Evolutionary conservation across 1,284 basidiomycete species (phyloP), one percentile per base, ranked within the genome.

Genomic region (Ustilago esculenta): DNA sequence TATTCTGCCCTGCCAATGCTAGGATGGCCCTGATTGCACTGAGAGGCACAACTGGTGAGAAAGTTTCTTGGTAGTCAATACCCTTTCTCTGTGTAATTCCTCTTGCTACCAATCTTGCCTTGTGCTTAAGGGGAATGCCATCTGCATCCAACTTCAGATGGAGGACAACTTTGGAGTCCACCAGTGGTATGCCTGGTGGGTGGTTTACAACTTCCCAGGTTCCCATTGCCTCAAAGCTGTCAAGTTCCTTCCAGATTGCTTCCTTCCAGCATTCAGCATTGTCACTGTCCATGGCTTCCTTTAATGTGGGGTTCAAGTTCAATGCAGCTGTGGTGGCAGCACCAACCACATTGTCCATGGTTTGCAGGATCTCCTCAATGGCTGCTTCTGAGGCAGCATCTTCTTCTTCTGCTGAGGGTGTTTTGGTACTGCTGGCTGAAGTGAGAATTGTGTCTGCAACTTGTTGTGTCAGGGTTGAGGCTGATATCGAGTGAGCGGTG

Each of bases 81-180:
- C 49, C 49, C 6, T n/a, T 7, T 20, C 24, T n/a, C 20, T 51
- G 49, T 6, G 36, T 30, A 32, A 51, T 42, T 10, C 49, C 49
- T 39, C 39, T 8, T 18, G 49, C 49, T 23, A 46, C 44, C 21
- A 46, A 12, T 23, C 44, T 34, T 35, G 44, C 32, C 44, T 46
- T 46, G 12, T 30, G 10, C 14, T 46, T 34, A 14, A 35, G 14
- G 5, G 32, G 21, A 11, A 23, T 5, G 6, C 15, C 18, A 12
- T 21, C 4, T 10, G 15, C 18, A 25, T 48, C 20, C 17, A 8
- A 27, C 23, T 48, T 48, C 3, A 18, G 25, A n/a, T 48, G 36
- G 20, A 25, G 21, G 9, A 41, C 39, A 20, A 20, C 24, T 24
- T 41, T 41, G 4, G 36, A 11, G 18, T 23, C 36, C 5, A 39